These are phyloP conservation scores for Tolypocladium amazonense DNA, from an alignment of 2,329 filamentous ascomycete species.

Conservation along the genomic window DNA sequence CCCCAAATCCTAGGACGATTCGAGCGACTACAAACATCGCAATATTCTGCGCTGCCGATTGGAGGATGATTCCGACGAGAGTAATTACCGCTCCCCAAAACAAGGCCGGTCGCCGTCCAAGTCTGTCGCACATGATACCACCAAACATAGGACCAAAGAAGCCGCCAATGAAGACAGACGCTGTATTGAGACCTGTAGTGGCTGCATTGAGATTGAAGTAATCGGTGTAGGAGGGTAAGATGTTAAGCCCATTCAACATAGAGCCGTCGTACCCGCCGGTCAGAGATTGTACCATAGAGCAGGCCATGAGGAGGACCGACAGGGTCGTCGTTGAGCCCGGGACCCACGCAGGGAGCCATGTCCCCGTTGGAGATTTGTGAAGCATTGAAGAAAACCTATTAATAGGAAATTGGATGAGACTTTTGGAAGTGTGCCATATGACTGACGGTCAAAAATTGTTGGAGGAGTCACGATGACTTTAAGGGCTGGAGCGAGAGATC, in stretches of 20 bases:
- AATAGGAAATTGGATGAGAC: neutral
- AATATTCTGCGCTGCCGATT: neutral
- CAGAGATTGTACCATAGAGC: neutral
- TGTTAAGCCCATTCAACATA: neutral
- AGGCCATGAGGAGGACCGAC: neutral
- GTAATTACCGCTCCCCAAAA: neutral
- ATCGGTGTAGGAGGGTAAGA: neutral
- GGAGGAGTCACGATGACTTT: neutral
- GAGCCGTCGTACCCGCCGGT: neutral
- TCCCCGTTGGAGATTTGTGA: neutral
- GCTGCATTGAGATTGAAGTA: neutral
- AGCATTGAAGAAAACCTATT: neutral
- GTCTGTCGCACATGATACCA: neutral
- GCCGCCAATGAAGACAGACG: neutral
- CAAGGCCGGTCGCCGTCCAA: neutral
- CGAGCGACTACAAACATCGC: neutral
- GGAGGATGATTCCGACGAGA: neutral
- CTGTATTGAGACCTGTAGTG: neutral
- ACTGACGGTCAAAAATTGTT: neutral
- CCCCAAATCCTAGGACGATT: neutral
- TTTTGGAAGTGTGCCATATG: neutral
- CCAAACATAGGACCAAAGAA: neutral
- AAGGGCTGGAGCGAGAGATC: neutral
- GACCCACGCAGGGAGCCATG: neutral
- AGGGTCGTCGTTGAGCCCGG: neutral